Evolutionary conservation across 352 stramenopile genomes (phyloP), one percentile per base, ranked within the genome.

Genomic region (Phytophthora macrochlamydospora): DNA sequence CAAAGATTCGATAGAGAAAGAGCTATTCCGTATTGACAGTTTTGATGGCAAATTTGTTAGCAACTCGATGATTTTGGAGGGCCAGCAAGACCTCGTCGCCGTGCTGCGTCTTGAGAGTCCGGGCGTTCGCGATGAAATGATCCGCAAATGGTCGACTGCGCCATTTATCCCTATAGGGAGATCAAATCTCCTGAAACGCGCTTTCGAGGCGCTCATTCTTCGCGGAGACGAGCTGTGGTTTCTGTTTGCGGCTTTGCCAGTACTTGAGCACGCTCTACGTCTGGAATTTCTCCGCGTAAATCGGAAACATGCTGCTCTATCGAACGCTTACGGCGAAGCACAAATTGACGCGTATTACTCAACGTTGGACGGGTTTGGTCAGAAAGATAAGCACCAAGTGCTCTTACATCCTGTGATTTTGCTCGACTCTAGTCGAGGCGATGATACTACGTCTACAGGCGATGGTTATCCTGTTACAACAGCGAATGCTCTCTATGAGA

Each of bases 301-400:
- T 56, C 48, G 73, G 3, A 32, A n/a, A 9, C 55, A 24, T 18
- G 83, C 62, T 11, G 56, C 30, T 11, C 61, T 78, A 37, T 80
- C 65, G 6, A 72, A 64, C 43, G 69, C 73, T 32, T 90, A 87
- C 42, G 60, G 56, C 18, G 51, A 67, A 0, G 85, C 85, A 8
- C 85, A 93, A 54, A 78, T 87, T 44, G 75, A 89, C 31, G 69
- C 81, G 14, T 93, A 93, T 59, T 93, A 92, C 60, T 93, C 85
- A 12, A 93, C 85, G 13, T 55, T 93, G 7, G 85, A 93, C 56
- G 85, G 85, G 1, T 93, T 93, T 54, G 85, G 85, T 1, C 85
- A 93, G 51, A 73, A 76, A n/a, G 69, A 84, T 37, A 90, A 91
- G 63, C 85, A 93, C 44, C 85, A 93, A 67, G 83, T 93, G 9